Base-by-base conservation (phyloP, 1,284 basidiomycete species). In the Pseudozyma sp. region DNA sequence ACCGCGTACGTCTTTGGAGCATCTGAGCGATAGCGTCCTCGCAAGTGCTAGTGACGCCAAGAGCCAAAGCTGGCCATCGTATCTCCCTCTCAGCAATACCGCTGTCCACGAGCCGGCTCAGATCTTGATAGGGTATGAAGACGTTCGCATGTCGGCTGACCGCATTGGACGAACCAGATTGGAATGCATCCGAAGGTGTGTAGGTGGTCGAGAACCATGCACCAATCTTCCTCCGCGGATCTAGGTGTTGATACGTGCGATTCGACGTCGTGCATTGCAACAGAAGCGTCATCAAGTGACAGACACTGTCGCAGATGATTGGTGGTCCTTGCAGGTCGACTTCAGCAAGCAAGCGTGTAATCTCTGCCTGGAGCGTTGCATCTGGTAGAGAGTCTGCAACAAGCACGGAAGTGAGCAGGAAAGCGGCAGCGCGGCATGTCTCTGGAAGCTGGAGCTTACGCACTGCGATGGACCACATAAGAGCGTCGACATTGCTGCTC, bases 311-410 rank as follows among this genome's bases (percentile, higher is more conserved):
- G 31, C 62, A 74, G 11, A 74, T 34, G 16, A 62, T 16, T 0
- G 71, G 58, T 14, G 71, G 71, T 11, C 71, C 71, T 43, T 74
- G 71, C 16, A 70, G 49, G 16, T 74, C 66, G n/a, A 70, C 54
- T n/a, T 74, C 71, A 21, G 62, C 58, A 16, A 74, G 51, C 35
- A 74, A 40, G 8, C 61, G 58, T 18, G 53, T 25, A 10, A 70
- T 40, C 14, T 58, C 62, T 47, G 66, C n/a, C 44, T 59, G 52
- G 12, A 62, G 34, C 2, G 11, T 36, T 21, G 53, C 18, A 0
- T 70, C 56, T 0, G 66, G 40, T 3, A 70, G 43, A 1, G 31
- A 16, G 14, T 40, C 54, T 44, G 18, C 62, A 6, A 50, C 40
- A 8, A 66, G 51, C 43, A 65, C 35, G 39, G 45, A 35, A 25